Evolutionary conservation across 345 rosid genomes (phyloP), one percentile per base, ranked within the genome.

Genomic region (Sisymbrium irio): DNA sequence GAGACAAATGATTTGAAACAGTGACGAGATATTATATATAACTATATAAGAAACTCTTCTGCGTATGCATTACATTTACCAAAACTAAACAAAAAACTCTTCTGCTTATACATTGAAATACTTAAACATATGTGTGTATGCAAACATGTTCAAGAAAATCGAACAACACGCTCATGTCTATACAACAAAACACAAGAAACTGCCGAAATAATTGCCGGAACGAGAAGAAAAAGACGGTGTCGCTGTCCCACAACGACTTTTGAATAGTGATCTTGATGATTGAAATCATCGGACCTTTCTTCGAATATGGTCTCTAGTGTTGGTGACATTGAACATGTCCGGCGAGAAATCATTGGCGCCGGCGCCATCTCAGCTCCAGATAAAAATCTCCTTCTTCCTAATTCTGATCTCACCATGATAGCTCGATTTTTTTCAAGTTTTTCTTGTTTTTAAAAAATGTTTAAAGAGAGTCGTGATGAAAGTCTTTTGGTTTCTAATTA

Each of bases 241-340:
- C 69, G 69, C 79, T 35, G 82, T 59, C 54, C 74, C 19, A 20
- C 46, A 12, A 13, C 20, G 49, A 80, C 59, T 5, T 13, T 65
- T 25, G 25, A 25, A 57, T 50, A 1, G 8, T 5, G 45, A 45
- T 55, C 59, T 36, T 65, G 57, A 46, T 58, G 55, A 14, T 8
- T 20, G 9, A 74, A 67, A 14, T 72, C 74, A 53, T 80, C 79
- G 3, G 61, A 64, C 49, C 77, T 79, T 74, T 86, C 88, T 69
- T 86, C 90, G 15, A 62, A 39, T 51, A 84, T 84, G 8, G 88
- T 81, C 76, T 84, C 90, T 61, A 86, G 65, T 57, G 60, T 78
- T 4, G 85, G 86, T 54, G 42, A 73, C 49, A 59, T 66, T 18
- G 84, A 76, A 57, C 76, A 64, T 62, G 63, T 79, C 68, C 77